These are phyloP conservation scores for Penicillium cinerascens DNA, from an alignment of 495 filamentous ascomycete genomes.

Conservation along the genomic window DNA sequence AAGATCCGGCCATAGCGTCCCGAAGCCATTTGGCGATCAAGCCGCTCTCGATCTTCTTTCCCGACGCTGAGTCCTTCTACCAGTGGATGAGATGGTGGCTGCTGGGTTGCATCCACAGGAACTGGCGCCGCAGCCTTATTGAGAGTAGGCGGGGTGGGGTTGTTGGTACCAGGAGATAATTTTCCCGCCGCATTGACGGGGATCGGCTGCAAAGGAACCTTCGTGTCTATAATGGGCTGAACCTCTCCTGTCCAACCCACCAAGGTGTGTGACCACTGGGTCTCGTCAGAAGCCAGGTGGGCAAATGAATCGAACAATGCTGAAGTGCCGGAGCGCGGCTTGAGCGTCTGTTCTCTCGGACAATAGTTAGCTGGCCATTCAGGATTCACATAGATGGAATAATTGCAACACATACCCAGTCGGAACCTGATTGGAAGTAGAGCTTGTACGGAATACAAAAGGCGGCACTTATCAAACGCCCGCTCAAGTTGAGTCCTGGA, in stretches of 20 bases:
- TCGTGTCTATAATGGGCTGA: constrained; percentile 45
- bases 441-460: constrained; percentile 80
- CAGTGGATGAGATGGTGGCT: constrained; percentile 51
- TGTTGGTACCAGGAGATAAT: constrained; percentile 17
- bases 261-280: constrained; percentile 79
- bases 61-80: constrained; percentile 63
- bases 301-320: constrained; percentile 86
- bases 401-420: constrained; percentile 64
- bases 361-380: constrained; percentile 6
- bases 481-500: constrained; percentile 68
- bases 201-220: constrained; percentile 32
- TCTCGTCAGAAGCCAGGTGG: constrained; percentile 71
- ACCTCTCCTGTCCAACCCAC: constrained; percentile 95
- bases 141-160: constrained; percentile 15
- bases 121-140: constrained; percentile 69
- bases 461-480: constrained; percentile 80
- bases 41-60: constrained; percentile 58
- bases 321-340: constrained; percentile 75
- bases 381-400: background rate
- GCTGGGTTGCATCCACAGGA: constrained; percentile 57
- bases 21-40: constrained; percentile 66
- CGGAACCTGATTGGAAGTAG: constrained; percentile 58
- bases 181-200: constrained; percentile 27
- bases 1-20: constrained; percentile 66
- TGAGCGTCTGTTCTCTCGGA: constrained; percentile 38